Evolutionary conservation across 2,329 filamentous ascomycete species (phyloP).

Genomic region (Cordyceps javanica): DNA sequence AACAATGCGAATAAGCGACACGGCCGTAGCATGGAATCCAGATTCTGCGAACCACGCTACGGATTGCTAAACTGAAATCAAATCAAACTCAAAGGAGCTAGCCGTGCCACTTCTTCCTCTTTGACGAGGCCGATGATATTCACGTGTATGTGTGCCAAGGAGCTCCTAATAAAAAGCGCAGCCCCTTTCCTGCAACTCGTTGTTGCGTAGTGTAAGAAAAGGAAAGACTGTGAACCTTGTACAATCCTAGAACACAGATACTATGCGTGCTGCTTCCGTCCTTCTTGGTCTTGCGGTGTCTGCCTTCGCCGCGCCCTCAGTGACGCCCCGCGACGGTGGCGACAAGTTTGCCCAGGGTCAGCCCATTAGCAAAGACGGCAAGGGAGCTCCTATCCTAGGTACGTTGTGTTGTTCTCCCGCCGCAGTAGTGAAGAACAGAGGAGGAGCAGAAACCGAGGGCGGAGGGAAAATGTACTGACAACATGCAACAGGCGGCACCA

Average conservation of each 20-base stretch:
- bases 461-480: neutral
- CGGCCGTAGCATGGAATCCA: too few relatives aligned
- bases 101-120: too few relatives aligned
- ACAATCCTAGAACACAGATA: neutral
- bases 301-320: conserved; percentile 18
- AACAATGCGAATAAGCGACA: too few relatives aligned
- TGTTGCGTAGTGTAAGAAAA: neutral
- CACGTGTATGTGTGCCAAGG: neutral
- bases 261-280: neutral
- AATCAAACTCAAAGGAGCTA: neutral
- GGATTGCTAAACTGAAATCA: too few relatives aligned
- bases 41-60: too few relatives aligned
- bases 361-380: conserved; percentile 50
- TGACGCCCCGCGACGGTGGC: conserved; percentile 19
- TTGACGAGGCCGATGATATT: neutral
- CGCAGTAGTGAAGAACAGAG: neutral
- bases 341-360: conserved; percentile 43
- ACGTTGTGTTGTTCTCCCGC: conserved; percentile 14
- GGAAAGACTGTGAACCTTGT: neutral
- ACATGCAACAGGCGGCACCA: conserved; percentile 50
- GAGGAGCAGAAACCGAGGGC: neutral
- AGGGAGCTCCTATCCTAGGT: conserved; percentile 54
- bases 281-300: neutral
- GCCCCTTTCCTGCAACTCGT: neutral
- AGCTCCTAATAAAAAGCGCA: neutral